Percentiles rank a stretch among this genome's conserved stretches.
Evolutionary conservation across 306 rosid species (phyloP).

Genomic region (Prunus kanzakura): DNA sequence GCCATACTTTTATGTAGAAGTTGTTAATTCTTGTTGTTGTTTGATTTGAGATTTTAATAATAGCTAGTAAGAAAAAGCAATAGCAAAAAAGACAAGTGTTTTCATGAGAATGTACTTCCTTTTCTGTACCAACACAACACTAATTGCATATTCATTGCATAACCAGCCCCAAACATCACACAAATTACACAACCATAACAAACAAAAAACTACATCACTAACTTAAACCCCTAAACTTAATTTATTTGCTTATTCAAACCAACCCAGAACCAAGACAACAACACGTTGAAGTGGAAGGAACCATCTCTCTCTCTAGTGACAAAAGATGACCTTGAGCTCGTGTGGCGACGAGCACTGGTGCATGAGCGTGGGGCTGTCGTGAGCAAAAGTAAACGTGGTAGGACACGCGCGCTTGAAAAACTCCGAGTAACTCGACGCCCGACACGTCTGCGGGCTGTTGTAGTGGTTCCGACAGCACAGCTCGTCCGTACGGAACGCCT

Average conservation of each 20-base stretch:
- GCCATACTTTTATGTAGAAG: too few species aligned
- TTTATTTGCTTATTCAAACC: not conserved
- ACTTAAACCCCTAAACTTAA: too few species aligned
- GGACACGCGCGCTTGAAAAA: constrained; percentile 84
- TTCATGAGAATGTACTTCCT: too few species aligned
- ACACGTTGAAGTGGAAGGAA: not conserved
- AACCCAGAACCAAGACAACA: not conserved
- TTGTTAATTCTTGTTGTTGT: too few species aligned
- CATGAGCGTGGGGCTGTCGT: constrained; percentile 70
- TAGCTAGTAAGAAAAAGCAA: too few species aligned
- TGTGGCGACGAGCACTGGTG: constrained; percentile 89
- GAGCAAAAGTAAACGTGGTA: constrained; percentile 57
- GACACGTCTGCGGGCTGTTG: constrained; percentile 60
- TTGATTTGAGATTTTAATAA: too few species aligned
- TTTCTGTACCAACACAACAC: too few species aligned
- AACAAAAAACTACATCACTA: too few species aligned
- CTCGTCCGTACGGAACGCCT: constrained; percentile 63
- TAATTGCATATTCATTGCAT: not conserved
- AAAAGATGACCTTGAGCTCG: constrained; percentile 89
- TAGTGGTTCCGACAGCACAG: constrained; percentile 71
- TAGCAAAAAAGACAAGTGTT: too few species aligned
- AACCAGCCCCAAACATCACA: not conserved
- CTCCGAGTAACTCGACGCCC: constrained; percentile 41
- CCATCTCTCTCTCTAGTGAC: constrained; percentile 39
- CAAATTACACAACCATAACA: not conserved